phyloP scores from a whole-genome alignment of 1,284 basidiomycete species.

The Papiliotrema laurentii region DNA sequence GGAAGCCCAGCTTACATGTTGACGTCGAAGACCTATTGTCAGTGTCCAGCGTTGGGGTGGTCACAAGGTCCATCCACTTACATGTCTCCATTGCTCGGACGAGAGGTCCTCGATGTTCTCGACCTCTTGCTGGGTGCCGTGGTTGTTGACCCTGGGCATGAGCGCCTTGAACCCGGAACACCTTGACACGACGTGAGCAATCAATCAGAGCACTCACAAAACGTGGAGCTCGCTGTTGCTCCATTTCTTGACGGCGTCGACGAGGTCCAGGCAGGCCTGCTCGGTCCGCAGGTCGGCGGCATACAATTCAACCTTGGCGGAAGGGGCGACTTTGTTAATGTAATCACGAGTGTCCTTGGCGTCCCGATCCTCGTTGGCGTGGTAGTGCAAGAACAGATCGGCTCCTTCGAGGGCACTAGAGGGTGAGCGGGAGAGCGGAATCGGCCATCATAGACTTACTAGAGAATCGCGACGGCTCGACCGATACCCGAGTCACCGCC shows the following conservation, averaged over 20 bases:
- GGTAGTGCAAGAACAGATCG: constrained; percentile 55
- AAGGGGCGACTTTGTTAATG: constrained; percentile 40
- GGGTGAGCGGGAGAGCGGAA: background rate
- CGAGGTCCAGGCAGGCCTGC: constrained; percentile 49
- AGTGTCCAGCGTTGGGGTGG: background rate
- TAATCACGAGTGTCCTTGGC: constrained; percentile 49
- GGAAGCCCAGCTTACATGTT: constrained; percentile 30
- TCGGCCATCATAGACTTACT: constrained; percentile 16
- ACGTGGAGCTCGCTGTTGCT: constrained; percentile 51
- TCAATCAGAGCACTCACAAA: constrained; percentile 39
- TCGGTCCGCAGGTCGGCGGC: constrained; percentile 52
- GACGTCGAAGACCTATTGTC: constrained; percentile 52
- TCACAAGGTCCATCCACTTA: constrained; percentile 3
- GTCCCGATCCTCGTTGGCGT: constrained; percentile 55
- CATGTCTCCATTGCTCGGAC: constrained; percentile 54
- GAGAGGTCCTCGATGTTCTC: constrained; percentile 50
- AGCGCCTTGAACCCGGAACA: background rate
- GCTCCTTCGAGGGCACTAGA: constrained; percentile 57
- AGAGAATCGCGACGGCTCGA: constrained; percentile 39
- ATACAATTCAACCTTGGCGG: constrained; percentile 50
- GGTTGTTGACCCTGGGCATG: constrained; percentile 52
- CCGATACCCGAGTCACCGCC: constrained; percentile 53
- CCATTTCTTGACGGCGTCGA: constrained; percentile 51
- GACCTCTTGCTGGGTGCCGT: constrained; percentile 55
- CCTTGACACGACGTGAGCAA: background rate